Percentiles rank a stretch among this genome's conserved stretches.
phyloP scores from a whole-genome alignment of 108 stramenopile species.

The Cyclotella atomus region DNA sequence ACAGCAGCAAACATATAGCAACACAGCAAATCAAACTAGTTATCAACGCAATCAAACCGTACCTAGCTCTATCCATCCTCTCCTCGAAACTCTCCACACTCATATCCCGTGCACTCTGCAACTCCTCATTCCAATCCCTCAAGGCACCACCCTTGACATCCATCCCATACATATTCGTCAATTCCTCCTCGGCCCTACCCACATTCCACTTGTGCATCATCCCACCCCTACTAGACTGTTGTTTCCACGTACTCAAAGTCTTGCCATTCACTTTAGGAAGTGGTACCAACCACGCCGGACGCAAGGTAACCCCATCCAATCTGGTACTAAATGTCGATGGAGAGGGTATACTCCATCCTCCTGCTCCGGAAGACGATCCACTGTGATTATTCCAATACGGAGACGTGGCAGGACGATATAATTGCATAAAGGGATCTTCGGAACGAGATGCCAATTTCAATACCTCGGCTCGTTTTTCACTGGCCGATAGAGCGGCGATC shows the following conservation, averaged over 20 bases:
- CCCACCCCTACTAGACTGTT: conserved; percentile 24
- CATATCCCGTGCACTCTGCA: conserved; percentile 89
- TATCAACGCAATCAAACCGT: background rate
- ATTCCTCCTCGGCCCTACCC: conserved; percentile 78
- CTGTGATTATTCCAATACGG: conserved; percentile 40
- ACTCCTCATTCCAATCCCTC: conserved; percentile 97
- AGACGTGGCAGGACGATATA: conserved; percentile 36
- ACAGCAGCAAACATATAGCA: conserved; percentile 13
- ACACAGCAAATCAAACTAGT: background rate
- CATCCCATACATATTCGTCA: conserved; percentile 79
- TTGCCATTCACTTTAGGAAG: too few relatives aligned
- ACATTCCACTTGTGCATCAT: conserved; percentile 63
- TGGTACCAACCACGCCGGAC: conserved; percentile 79
- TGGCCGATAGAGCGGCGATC: conserved; percentile 59
- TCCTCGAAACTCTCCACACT: conserved; percentile 66
- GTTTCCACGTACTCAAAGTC: conserved; percentile 30
- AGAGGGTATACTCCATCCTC: conserved; percentile 22
- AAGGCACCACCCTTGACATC: conserved; percentile 82
- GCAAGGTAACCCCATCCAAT: conserved; percentile 66
- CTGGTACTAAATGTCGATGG: conserved; percentile 47
- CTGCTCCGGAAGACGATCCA: conserved; percentile 53
- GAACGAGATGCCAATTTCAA: conserved; percentile 10
- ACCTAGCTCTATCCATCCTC: conserved; percentile 81
- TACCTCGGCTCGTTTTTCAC: conserved; percentile 59
- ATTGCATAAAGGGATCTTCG: conserved; percentile 34